Evolutionary conservation across 495 filamentous ascomycete species (phyloP).

Genomic region (Physcia stellaris): DNA sequence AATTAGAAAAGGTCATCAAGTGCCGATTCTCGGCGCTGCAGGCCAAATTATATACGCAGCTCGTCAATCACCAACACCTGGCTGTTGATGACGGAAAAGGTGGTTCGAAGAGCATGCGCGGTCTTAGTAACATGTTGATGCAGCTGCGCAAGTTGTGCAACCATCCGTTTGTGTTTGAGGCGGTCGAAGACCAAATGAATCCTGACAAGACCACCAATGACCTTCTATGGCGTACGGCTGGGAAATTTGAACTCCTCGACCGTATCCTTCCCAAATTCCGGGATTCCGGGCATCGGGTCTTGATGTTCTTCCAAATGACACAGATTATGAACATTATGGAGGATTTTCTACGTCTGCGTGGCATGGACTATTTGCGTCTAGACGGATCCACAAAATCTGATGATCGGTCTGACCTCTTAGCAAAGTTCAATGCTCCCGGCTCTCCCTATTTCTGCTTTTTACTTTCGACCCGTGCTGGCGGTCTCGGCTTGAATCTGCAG

Average conservation of each 20-base stretch:
- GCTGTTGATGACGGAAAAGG: constrained; percentile 90
- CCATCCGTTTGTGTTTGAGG: constrained; percentile 96
- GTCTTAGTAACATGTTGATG: constrained; percentile 99
- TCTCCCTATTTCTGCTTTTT: constrained; percentile 97
- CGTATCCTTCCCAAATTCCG: constrained; percentile 87
- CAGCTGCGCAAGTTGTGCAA: constrained; percentile 98
- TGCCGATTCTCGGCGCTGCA: constrained; percentile 95
- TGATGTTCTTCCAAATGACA: constrained; percentile 99
- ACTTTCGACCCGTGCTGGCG: constrained; percentile 96
- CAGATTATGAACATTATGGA: constrained; percentile 99
- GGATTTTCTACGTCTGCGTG: constrained; percentile 78
- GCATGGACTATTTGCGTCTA: constrained; percentile 73
- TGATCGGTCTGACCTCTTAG: constrained; percentile 83
- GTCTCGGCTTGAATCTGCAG: constrained; percentile 90
- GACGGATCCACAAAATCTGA: constrained; percentile 96
- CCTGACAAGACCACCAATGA: constrained; percentile 77
- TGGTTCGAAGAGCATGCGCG: constrained; percentile 87
- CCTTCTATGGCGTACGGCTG: constrained; percentile 85
- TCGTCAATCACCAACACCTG: constrained; percentile 88
- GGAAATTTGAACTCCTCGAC: constrained; percentile 95
- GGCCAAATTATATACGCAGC: constrained; percentile 85
- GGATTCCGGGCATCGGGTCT: constrained; percentile 72
- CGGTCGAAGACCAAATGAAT: constrained; percentile 97
- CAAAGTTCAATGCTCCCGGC: constrained; percentile 72
- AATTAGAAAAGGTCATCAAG: constrained; percentile 97